Conservation (phyloP, 768 basidiomycete species). For the Pleurotus eryngii region DNA sequence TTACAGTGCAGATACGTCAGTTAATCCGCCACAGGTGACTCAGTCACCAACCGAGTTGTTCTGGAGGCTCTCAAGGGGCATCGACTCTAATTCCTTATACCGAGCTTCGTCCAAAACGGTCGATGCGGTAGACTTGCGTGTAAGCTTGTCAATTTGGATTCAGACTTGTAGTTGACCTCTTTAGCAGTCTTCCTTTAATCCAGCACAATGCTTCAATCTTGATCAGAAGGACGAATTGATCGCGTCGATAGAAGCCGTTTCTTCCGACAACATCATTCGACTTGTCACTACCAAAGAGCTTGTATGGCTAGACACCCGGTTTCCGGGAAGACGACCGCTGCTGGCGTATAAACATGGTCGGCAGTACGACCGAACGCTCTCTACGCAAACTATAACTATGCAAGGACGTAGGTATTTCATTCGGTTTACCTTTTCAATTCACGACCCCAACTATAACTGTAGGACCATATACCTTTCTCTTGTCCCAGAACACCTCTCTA, state of each 20-base stretch:
- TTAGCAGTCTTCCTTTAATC: conserved; percentile 24
- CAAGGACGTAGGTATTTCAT: conserved; percentile 1
- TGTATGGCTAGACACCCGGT: conserved; percentile 69
- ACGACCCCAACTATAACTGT: not conserved
- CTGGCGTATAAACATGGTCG: conserved; percentile 61
- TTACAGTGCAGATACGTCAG: too few relatives aligned
- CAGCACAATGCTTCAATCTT: conserved; percentile 31
- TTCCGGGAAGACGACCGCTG: conserved; percentile 46
- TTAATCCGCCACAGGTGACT: too few relatives aligned
- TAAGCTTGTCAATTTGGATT: conserved; percentile 26
- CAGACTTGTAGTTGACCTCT: not conserved
- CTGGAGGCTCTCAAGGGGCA: conserved; percentile 48
- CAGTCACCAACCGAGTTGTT: conserved; percentile 31
- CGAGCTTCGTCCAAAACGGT: conserved; percentile 45
- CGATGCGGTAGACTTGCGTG: conserved; percentile 53
- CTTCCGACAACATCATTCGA: conserved; percentile 42
- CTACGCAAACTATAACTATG: conserved; percentile 34
- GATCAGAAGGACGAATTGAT: conserved; percentile 34
- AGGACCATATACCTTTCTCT: conserved; percentile 55
- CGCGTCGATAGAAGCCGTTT: conserved; percentile 50
- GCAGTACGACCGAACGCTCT: conserved; percentile 56
- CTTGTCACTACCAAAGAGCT: conserved; percentile 60
- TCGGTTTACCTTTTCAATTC: not conserved
- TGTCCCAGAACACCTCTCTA: conserved; percentile 56
- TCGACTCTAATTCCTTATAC: conserved; percentile 34